Evolutionary conservation across 139 green algal genomes (phyloP), one percentile per base, ranked within the genome.

Genomic region (Marvania coccoides): DNA sequence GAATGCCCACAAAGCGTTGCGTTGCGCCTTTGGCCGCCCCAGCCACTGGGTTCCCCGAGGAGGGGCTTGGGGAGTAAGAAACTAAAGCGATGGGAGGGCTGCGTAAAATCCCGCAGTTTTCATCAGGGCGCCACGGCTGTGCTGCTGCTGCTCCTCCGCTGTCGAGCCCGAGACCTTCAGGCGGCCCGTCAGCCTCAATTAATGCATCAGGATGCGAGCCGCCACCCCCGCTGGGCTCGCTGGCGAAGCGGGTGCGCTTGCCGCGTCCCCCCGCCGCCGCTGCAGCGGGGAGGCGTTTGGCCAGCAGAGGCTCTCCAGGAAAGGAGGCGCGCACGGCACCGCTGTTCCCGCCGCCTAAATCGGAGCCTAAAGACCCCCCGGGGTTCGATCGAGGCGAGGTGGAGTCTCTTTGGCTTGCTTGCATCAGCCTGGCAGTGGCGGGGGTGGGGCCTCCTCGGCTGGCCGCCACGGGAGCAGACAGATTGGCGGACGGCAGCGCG

Each of bases 391-490:
- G n/a, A n/a, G 61, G 61, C 3, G 61, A 68, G 13, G 61, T 68
- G 34, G 61, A 68, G 61, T 60, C 61, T 3, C 61, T 23, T 26
- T 68, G 61, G 47, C 61, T 68, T 34, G 59, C 61, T 26, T 60
- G 47, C 34, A 68, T n/a, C n/a, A n/a, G n/a, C n/a, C n/a, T n/a
- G n/a, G n/a, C n/a, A n/a, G n/a, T n/a, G n/a, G n/a, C n/a, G n/a
- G n/a, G n/a, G n/a, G n/a, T n/a, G n/a, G n/a, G n/a, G n/a, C n/a
- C n/a, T n/a, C n/a, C n/a, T n/a, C n/a, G n/a, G n/a, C n/a, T n/a
- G n/a, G n/a, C n/a, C n/a, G n/a, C n/a, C n/a, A n/a, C n/a, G n/a
- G n/a, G n/a, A n/a, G n/a, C n/a, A n/a, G n/a, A n/a, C n/a, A n/a
- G n/a, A n/a, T n/a, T n/a, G n/a, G n/a, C n/a, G n/a, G n/a, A n/a